Conservation (phyloP, 495 filamentous ascomycete species). For the Hypoxylon perforatum region DNA sequence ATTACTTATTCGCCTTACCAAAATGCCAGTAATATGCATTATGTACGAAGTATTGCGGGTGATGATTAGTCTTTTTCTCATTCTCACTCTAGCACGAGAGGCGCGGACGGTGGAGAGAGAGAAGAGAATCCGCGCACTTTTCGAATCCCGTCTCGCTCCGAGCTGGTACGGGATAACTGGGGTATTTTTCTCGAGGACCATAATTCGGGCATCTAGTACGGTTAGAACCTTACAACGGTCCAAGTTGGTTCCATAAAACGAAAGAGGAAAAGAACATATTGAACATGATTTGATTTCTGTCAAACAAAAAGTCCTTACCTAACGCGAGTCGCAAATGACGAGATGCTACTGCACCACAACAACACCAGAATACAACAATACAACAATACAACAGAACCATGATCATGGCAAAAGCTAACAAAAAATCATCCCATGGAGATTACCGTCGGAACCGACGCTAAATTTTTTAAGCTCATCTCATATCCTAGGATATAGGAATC, state of each 20-base stretch:
- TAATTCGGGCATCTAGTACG: conserved; percentile 10
- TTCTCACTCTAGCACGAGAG: conserved; percentile 18
- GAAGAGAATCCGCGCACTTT: conserved; percentile 3
- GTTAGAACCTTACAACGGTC: conserved; percentile 20
- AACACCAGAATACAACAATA: background rate
- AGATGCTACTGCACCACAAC: conserved; percentile 32
- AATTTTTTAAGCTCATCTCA: conserved; percentile 1
- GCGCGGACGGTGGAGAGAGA: conserved; percentile 15
- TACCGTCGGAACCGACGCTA: conserved; percentile 6
- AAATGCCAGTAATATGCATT: conserved; percentile 22
- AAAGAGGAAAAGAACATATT: conserved; percentile 24
- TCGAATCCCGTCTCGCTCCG: conserved; percentile 16
- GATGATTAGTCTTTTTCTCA: conserved; percentile 9
- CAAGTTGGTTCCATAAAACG: conserved; percentile 31
- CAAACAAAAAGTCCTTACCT: conserved; percentile 26
- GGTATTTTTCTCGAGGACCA: conserved; percentile 15
- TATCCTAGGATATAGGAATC: conserved; percentile 2
- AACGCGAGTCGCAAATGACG: conserved; percentile 35
- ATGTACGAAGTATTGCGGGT: conserved; percentile 9
- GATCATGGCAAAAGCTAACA: background rate
- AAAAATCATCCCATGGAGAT: conserved; percentile 10
- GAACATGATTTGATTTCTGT: conserved; percentile 41
- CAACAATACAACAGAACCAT: conserved; percentile 3
- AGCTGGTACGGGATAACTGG: conserved; percentile 26
- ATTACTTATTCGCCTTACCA: conserved; percentile 18